Conservation (phyloP, 2,329 filamentous ascomycete species). For the Alternaria panax region DNA sequence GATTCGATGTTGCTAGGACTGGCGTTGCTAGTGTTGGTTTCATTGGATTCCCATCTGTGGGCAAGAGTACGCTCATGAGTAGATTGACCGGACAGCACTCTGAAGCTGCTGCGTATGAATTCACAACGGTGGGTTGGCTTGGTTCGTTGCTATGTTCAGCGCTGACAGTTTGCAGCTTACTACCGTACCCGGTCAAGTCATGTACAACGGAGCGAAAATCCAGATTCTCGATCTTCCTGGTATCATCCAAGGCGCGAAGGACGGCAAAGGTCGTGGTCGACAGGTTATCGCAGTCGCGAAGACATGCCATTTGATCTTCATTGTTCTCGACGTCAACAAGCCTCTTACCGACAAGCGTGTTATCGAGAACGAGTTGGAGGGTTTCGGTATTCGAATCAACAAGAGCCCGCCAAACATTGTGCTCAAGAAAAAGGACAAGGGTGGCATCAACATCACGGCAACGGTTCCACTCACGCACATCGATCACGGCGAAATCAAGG, state of each 20-base stretch:
- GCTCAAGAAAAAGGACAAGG: slow-evolving; percentile 99
- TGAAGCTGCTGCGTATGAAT: slow-evolving; percentile 96
- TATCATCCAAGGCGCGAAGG: slow-evolving; percentile 98
- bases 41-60: slow-evolving; percentile 97
- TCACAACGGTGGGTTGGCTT: slow-evolving; percentile 71
- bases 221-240: slow-evolving; percentile 98
- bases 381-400: slow-evolving; percentile 97
- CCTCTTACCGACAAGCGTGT: slow-evolving; percentile 95
- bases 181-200: slow-evolving; percentile 93
- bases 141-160: not conserved
- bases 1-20: slow-evolving; percentile 97
- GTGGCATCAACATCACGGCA: slow-evolving; percentile 93
- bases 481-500: slow-evolving; percentile 94
- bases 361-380: slow-evolving; percentile 94
- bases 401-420: slow-evolving; percentile 97
- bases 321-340: slow-evolving; percentile 98
- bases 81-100: slow-evolving; percentile 94
- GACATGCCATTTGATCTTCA: slow-evolving; percentile 98
- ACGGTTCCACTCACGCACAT: slow-evolving; percentile 93
- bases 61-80: slow-evolving; percentile 98
- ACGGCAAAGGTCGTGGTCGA: slow-evolving; percentile 94
- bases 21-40: slow-evolving; percentile 97
- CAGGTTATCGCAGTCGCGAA: slow-evolving; percentile 99
- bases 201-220: slow-evolving; percentile 95
- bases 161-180: slow-evolving; percentile 65